Percentiles rank a stretch among this genome's conserved stretches.
These are phyloP conservation scores for Phytophthora fragariaefolia DNA, from an alignment of 352 stramenopile species.

Conservation along the genomic window DNA sequence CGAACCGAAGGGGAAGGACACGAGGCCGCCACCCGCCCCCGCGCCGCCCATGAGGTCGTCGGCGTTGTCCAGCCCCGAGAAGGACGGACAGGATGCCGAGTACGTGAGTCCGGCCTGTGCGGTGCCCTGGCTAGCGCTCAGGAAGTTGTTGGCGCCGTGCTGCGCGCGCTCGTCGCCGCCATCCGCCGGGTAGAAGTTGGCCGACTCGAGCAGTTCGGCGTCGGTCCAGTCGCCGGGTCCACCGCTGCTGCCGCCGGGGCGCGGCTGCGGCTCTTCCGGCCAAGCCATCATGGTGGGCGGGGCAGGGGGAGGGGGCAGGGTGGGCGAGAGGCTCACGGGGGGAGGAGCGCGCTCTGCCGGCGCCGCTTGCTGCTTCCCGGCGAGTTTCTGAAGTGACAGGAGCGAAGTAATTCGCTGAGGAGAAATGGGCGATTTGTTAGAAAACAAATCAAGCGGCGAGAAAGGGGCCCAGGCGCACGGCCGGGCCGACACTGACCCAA, in stretches of 20 bases:
- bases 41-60: conserved; percentile 59
- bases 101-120: conserved; percentile 48
- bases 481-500: background rate
- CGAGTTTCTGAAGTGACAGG: conserved; percentile 39
- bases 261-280: conserved; percentile 38
- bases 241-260: conserved; percentile 2
- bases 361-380: conserved; percentile 9
- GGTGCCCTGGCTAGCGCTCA: conserved; percentile 16
- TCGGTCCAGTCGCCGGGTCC: conserved; percentile 27
- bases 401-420: background rate
- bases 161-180: conserved; percentile 36
- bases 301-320: background rate
- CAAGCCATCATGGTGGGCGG: conserved; percentile 41
- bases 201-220: conserved; percentile 32
- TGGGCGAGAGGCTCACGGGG: background rate
- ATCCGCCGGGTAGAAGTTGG: conserved; percentile 27
- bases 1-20: conserved; percentile 25
- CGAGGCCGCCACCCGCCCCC: conserved; percentile 29
- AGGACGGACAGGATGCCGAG: conserved; percentile 78
- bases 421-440: conserved; percentile 23
- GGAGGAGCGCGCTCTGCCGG: background rate
- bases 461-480: conserved; percentile 3
- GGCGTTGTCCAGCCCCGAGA: conserved; percentile 67
- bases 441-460: conserved; percentile 24
- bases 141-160: conserved; percentile 37